These are phyloP conservation scores for Vanderwaltozyma tropicalis DNA, from an alignment of 805 yeast species.

Conservation along the genomic window DNA sequence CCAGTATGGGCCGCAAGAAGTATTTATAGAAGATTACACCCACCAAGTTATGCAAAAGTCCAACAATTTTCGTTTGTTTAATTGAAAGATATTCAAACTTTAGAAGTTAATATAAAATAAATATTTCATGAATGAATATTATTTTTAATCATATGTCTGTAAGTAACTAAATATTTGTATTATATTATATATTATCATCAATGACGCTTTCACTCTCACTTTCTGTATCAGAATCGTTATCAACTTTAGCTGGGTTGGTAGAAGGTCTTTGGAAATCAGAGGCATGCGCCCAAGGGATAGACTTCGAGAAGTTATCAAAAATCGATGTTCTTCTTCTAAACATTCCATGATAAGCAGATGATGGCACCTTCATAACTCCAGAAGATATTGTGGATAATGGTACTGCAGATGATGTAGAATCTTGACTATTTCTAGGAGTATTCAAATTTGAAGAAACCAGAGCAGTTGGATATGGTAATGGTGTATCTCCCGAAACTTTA, in stretches of 20 bases:
- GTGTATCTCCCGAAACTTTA: constrained; percentile 80
- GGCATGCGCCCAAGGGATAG: constrained; percentile 66
- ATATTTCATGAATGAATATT: background rate
- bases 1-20: constrained; percentile 87
- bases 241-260: constrained; percentile 13
- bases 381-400: background rate
- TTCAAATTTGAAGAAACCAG: background rate
- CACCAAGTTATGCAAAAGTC: constrained; percentile 95
- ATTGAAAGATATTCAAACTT: background rate
- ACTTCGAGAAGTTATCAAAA: constrained; percentile 27
- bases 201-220: constrained; percentile 9
- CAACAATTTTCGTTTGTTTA: constrained; percentile 48
- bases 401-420: background rate
- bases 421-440: background rate
- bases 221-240: constrained; percentile 12
- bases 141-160: background rate
- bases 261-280: constrained; percentile 72
- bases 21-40: constrained; percentile 64
- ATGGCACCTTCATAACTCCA: constrained; percentile 11
- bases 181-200: background rate
- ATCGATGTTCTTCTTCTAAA: constrained; percentile 19
- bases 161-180: background rate
- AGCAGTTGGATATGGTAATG: constrained; percentile 58
- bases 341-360: constrained; percentile 14
- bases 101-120: background rate